Evolutionary conservation across 1,139 yeast species (phyloP).

Genomic region (Suhomyces yuchorum): DNA sequence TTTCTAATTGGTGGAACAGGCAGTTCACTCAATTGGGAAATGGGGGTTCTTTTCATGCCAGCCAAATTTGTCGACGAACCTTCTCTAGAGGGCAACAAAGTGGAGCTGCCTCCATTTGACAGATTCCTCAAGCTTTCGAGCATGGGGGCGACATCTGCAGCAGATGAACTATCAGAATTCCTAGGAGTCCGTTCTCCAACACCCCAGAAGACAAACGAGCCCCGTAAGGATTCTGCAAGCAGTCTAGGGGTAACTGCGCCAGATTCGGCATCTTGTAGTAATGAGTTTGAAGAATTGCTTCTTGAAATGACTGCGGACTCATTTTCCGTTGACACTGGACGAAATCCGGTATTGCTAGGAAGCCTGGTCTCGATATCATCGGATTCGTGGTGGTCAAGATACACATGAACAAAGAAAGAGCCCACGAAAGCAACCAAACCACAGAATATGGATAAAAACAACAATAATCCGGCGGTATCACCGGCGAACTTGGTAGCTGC

Average conservation of each 20-base stretch:
- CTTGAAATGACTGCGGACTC: constrained; percentile 11
- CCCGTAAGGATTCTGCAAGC: constrained; percentile 24
- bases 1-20: not conserved
- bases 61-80: constrained; percentile 17
- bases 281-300: constrained; percentile 8
- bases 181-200: constrained; percentile 31
- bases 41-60: constrained; percentile 2
- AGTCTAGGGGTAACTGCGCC: constrained; percentile 6
- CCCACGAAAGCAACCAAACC: constrained; percentile 41
- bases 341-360: not conserved
- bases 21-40: not conserved
- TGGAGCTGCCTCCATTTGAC: constrained; percentile 1
- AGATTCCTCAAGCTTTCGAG: constrained; percentile 19
- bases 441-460: constrained; percentile 40
- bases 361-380: constrained; percentile 8
- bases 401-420: constrained; percentile 41
- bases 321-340: constrained; percentile 2
- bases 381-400: constrained; percentile 25
- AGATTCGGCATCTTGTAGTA: constrained; percentile 4
- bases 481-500: constrained; percentile 48
- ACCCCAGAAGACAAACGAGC: constrained; percentile 47
- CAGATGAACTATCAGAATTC: constrained; percentile 23
- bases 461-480: constrained; percentile 44
- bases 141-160: constrained; percentile 19
- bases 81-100: constrained; percentile 15